Conservation (phyloP, 331 rosid species). For the Malus hybrid region DNA sequence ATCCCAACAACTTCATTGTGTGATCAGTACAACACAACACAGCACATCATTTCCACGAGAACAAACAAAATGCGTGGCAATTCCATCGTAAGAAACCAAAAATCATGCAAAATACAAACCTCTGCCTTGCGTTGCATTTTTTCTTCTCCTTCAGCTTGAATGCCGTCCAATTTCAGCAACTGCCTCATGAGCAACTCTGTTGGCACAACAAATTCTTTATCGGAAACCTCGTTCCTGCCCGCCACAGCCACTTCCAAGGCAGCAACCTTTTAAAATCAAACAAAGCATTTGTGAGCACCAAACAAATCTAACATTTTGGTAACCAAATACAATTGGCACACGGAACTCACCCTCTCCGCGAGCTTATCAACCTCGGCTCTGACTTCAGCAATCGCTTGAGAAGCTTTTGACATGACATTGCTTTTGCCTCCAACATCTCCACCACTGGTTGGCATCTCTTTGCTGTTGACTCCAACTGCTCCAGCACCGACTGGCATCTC, state of each 20-base stretch:
- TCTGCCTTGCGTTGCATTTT: constrained; percentile 77
- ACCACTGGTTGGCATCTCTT: constrained; percentile 20
- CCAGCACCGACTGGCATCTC: constrained; percentile 15
- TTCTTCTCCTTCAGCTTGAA: constrained; percentile 80
- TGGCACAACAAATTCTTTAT: constrained; percentile 54
- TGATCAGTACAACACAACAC: background rate
- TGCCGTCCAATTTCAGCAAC: constrained; percentile 70
- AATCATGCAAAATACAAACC: constrained; percentile 33
- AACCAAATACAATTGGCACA: background rate
- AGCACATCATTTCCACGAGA: background rate
- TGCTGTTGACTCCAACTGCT: constrained; percentile 30
- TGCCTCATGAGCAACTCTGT: constrained; percentile 85
- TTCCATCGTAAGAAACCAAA: background rate
- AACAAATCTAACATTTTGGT: background rate
- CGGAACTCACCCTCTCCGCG: constrained; percentile 49
- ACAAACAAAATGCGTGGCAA: background rate
- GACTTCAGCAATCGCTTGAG: constrained; percentile 49
- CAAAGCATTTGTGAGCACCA: constrained; percentile 2
- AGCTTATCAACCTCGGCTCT: constrained; percentile 70
- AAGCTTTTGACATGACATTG: constrained; percentile 43
- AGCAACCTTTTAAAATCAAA: constrained; percentile 44
- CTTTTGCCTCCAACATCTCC: constrained; percentile 9
- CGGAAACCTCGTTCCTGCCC: constrained; percentile 61
- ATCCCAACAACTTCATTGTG: background rate
- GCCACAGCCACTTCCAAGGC: constrained; percentile 60